phyloP scores from a whole-genome alignment of 805 yeast genomes.

The Brettanomyces nanus region DNA sequence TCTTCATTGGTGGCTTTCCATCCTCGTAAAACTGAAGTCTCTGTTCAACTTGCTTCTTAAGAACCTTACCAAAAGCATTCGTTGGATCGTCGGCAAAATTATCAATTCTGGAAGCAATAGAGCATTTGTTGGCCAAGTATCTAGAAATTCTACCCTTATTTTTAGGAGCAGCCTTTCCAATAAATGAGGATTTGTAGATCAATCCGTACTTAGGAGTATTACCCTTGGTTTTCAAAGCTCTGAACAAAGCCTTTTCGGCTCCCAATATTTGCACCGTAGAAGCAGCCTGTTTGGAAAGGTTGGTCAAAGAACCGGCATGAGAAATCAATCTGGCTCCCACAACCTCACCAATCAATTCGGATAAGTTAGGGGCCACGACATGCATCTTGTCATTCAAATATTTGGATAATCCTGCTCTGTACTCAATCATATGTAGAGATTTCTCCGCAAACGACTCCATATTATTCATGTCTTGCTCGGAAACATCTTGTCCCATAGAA shows the following conservation, averaged over 20 bases:
- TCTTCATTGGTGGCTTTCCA: slow-evolving; percentile 95
- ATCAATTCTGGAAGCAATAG: slow-evolving; percentile 98
- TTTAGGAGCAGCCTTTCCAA: slow-evolving; percentile 89
- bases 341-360: slow-evolving; percentile 96
- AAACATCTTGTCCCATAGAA: slow-evolving; percentile 98
- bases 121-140: slow-evolving; percentile 97
- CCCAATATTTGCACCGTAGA: slow-evolving; percentile 97
- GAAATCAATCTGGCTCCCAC: slow-evolving; percentile 98
- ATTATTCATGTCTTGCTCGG: slow-evolving; percentile 90
- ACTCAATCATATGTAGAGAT: slow-evolving; percentile 85
- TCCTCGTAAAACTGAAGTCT: slow-evolving; percentile 93
- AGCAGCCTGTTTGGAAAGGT: slow-evolving; percentile 96
- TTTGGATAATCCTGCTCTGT: slow-evolving; percentile 74
- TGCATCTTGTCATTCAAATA: slow-evolving; percentile 95
- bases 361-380: slow-evolving; percentile 94
- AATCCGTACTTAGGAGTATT: slow-evolving; percentile 95
- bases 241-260: slow-evolving; percentile 93
- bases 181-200: slow-evolving; percentile 89
- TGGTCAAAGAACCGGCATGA: slow-evolving; percentile 96
- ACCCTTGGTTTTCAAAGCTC: slow-evolving; percentile 94
- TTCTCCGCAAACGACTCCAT: slow-evolving; percentile 87
- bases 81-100: slow-evolving; percentile 93
- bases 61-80: slow-evolving; percentile 78
- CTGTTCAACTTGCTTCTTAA: slow-evolving; percentile 96
- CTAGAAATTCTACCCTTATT: slow-evolving; percentile 99